These are phyloP conservation scores for Jamesozyma rosinii DNA, from an alignment of 805 yeast species.

Conservation along the genomic window DNA sequence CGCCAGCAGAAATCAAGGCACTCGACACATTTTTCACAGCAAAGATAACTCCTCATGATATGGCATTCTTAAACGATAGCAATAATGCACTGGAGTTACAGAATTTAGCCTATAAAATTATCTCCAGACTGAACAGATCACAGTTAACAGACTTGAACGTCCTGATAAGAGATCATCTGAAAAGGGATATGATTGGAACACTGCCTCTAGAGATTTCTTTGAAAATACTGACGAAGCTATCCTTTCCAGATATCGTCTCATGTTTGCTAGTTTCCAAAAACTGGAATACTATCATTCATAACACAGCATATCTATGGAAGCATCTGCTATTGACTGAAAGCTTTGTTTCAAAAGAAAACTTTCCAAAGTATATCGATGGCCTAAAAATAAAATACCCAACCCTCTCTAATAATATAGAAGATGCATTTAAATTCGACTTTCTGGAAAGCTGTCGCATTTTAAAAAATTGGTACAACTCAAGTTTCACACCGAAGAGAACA, in stretches of 20 bases:
- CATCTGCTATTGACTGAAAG: conserved; percentile 53
- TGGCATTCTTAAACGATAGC: neutral
- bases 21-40: neutral
- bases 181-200: conserved; percentile 60
- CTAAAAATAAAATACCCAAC: conserved; percentile 21
- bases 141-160: conserved; percentile 27
- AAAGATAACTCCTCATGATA: no score
- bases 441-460: conserved; percentile 68
- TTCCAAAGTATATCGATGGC: conserved; percentile 29
- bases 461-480: conserved; percentile 73
- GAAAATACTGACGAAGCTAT: conserved; percentile 56
- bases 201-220: conserved; percentile 70
- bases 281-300: conserved; percentile 62
- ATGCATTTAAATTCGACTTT: conserved; percentile 38
- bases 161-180: conserved; percentile 35
- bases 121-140: conserved; percentile 20
- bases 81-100: conserved; percentile 6
- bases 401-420: conserved; percentile 22
- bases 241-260: conserved; percentile 49
- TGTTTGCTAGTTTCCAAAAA: conserved; percentile 54
- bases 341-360: conserved; percentile 41
- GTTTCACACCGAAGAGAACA: conserved; percentile 55
- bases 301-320: conserved; percentile 61
- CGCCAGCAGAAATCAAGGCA: conserved; percentile 7
- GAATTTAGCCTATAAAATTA: conserved; percentile 21